phyloP scores from a whole-genome alignment of 73 alveolate species.

The Paramecium sonneborni region DNA sequence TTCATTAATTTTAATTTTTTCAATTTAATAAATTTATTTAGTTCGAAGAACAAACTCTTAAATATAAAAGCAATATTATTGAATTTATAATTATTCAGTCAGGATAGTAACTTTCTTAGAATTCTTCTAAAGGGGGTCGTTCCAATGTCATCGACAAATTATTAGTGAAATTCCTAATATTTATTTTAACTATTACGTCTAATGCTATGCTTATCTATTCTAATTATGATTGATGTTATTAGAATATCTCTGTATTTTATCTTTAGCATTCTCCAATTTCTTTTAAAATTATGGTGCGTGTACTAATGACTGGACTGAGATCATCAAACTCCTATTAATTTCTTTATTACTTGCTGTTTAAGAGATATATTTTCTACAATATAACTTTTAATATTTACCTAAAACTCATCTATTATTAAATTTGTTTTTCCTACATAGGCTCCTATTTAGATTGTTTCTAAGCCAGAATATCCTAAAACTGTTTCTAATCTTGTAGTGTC shows the following conservation, averaged over 20 bases:
- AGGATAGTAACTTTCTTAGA: slow-evolving; percentile 9
- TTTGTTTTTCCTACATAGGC: not conserved
- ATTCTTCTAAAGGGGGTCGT: not conserved
- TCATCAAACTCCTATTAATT: slow-evolving; percentile 19
- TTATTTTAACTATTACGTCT: not conserved
- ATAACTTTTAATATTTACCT: not conserved
- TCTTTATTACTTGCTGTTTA: not conserved
- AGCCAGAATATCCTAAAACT: not conserved
- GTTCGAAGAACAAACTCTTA: not conserved
- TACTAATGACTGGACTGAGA: slow-evolving; percentile 24
- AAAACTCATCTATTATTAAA: slow-evolving; percentile 11
- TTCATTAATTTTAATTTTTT: not conserved
- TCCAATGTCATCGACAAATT: slow-evolving; percentile 30
- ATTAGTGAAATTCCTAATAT: slow-evolving; percentile 30
- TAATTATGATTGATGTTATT: not conserved
- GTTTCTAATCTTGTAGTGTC: slow-evolving; percentile 27
- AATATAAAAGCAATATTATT: not conserved
- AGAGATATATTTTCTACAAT: not conserved
- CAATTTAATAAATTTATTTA: not conserved
- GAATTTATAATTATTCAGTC: not conserved
- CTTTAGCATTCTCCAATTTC: slow-evolving; percentile 15
- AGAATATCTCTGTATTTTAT: slow-evolving; percentile 11
- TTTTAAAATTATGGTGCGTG: slow-evolving; percentile 15
- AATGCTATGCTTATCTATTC: not conserved
- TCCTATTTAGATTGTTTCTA: not conserved